Evolutionary conservation across 2,329 filamentous ascomycete species (phyloP), one percentile per base, ranked within the genome.

Genomic region (Parastagonospora avenae): DNA sequence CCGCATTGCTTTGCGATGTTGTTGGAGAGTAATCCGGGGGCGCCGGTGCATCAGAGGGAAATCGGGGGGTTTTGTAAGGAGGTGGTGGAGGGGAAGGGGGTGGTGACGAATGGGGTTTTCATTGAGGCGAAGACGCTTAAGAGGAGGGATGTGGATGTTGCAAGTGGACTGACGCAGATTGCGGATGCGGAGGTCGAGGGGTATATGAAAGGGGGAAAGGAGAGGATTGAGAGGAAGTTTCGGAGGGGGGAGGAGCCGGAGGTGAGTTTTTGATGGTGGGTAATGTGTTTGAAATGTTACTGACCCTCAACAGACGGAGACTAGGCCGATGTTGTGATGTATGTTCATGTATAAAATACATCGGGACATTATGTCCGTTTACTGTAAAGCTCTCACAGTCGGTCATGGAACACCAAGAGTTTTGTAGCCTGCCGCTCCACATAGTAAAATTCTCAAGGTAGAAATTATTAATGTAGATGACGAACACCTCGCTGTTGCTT

Each of bases 1-100:
- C 89, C 90, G 46, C 90, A 92, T 73, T 85, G 84, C 60, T 93
- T 81, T 58, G 72, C 65, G 0, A 72, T 79, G 72, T 52, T 80
- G 48, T 52, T 80, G 4, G 75, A 76, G n/a, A 49, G 57, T 1
- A 47, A 72, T 2, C 42, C 56, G 3, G 70, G 55, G 0, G 60
- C 66, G 6, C 50, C 63, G 6, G 54, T 72, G 46, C 75, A 74
- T 63, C 60, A 76, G 15, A 63, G 61, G 6, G 71, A 71, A 38
- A 76, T 71, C 63, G 73, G 66, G 0, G 54, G 56, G 42, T 74
- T 73, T 42, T 71, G 68, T 30, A 62, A 46, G 7, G 54, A 59
- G 2, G 66, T 68, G 12, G 71, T 74, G 0, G 62, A 66, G 12
- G 55, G 55, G 0, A 54, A 55, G 42, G 46, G 46, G 37, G 3